These are phyloP conservation scores for Huiozyma naganishii DNA, from an alignment of 805 yeast species.

Conservation along the genomic window DNA sequence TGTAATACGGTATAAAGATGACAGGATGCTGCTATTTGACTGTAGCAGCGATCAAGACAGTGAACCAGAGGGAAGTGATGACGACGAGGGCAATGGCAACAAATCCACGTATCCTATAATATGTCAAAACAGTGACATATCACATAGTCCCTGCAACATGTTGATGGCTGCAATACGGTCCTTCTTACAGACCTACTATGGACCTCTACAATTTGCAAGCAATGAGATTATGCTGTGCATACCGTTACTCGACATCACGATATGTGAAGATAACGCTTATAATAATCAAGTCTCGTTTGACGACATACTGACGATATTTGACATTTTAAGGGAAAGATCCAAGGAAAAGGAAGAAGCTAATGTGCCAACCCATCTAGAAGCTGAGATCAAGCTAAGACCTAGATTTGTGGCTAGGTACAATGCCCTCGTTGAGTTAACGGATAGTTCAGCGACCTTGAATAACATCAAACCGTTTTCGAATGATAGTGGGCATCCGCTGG, in stretches of 20 bases:
- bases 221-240: conserved; percentile 21
- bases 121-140: conserved; percentile 11
- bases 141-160: conserved; percentile 11
- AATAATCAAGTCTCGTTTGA: conserved; percentile 23
- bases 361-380: conserved; percentile 14
- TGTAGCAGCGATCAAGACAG: conserved; percentile 5
- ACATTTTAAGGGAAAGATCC: conserved; percentile 21
- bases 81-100: conserved; percentile 2
- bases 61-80: conserved; percentile 6
- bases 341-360: conserved; percentile 11
- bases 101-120: conserved; percentile 9
- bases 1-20: conserved; percentile 12
- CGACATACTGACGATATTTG: conserved; percentile 24
- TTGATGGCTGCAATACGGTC: conserved; percentile 17
- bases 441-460: conserved; percentile 22
- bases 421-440: conserved; percentile 26
- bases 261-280: conserved; percentile 27
- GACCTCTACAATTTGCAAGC: conserved; percentile 15
- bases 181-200: conserved; percentile 17
- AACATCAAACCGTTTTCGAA: conserved; percentile 25
- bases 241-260: conserved; percentile 21
- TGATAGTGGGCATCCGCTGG: conserved; percentile 23
- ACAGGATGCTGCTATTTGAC: conserved; percentile 17
- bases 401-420: conserved; percentile 28
- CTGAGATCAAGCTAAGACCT: conserved; percentile 12